Evolutionary conservation across 768 basidiomycete species (phyloP), one percentile per base, ranked within the genome.

Genomic region (Suillus hirtellus): DNA sequence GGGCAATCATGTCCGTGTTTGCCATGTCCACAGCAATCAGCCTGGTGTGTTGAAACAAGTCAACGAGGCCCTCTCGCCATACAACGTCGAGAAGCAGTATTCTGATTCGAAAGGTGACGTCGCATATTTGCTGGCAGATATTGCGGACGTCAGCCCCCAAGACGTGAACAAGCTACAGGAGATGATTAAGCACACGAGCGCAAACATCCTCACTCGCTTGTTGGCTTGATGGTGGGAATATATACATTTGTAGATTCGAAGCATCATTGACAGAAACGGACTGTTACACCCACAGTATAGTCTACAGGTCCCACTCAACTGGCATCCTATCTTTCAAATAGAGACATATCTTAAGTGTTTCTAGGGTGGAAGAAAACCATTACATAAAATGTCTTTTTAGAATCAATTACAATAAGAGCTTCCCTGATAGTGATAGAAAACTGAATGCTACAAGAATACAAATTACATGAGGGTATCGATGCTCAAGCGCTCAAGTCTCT

Each of bases 61-160:
- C 82, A 99, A 99, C 84, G 92, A 96, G 68, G 90, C 92, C 37
- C 80, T 99, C 47, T 91, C 92, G 56, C 89, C 93, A 44, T 95
- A 96, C 84, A 99, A 99, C 77, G 96, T 99, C 74, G 95, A 96
- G 79, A 99, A 99, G 81, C 97, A 99, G 78, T 98, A 90, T 78
- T 95, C 96, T n/a, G 97, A 99, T 73, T 95, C 93, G 53, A 94
- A 94, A 79, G 92, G 91, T 65, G 93, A 94, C 60, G 78, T 94
- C 58, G 95, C 96, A 31, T 99, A 99, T 77, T 84, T 99, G 66
- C 90, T 99, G 88, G 96, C 96, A 14, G 97, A 99, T 75, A 98
- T 99, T 67, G 89, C 92, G 24, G 86, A 93, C 66, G 95, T 98
- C 68, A 92, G 91, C 72, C 84, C 86, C 64, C 79, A 81, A 61